Conservation (phyloP, 306 rosid genomes). For the barrel medic (Medicago truncatula) region MtrunA17r5.0-ANR NC_053049.1:31852001-31852500, state of each 20-base stretch:
- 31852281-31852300: constrained; percentile 51
- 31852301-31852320: constrained; percentile 38
- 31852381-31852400: constrained; percentile 18
- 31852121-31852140: constrained; percentile 22
- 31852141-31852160: constrained; percentile 31
- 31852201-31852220: constrained; percentile 81
- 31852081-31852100: constrained; percentile 14
- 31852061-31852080: not conserved
- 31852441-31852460: constrained; percentile 14
- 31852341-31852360: constrained; percentile 19
- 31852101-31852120: constrained; percentile 36
- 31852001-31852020: not conserved
- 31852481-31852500: not conserved
- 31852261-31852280: constrained; percentile 68
- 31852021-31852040: not conserved
- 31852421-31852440: constrained; percentile 8
- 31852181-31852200: constrained; percentile 80
- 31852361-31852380: constrained; percentile 1
- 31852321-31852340: constrained; percentile 24
- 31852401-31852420: constrained; percentile 3
- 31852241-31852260: constrained; percentile 68
- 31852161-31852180: constrained; percentile 65
- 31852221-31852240: constrained; percentile 71
- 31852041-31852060: not conserved
- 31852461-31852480: constrained; percentile 23